Conservation (phyloP, 2,329 filamentous ascomycete genomes). For the Huntiella bhutanensis region DNA sequence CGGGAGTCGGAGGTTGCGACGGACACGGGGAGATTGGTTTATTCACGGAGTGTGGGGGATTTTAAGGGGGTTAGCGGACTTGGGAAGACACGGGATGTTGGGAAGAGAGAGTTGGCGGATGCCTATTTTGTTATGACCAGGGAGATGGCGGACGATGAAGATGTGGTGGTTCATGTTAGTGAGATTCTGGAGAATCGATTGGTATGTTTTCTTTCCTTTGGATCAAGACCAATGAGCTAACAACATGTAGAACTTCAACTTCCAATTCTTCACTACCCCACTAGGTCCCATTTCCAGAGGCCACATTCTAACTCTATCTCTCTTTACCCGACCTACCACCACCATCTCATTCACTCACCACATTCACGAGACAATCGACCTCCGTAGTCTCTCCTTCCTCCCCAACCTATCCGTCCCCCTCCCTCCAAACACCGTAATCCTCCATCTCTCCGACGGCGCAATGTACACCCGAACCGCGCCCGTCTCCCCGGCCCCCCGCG, state of each 20-base stretch:
- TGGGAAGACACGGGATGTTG: slow-evolving; percentile 21
- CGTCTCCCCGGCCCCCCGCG: slow-evolving; percentile 19
- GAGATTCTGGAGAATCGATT: slow-evolving; percentile 64
- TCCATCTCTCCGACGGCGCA: slow-evolving; percentile 65
- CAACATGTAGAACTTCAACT: slow-evolving; percentile 54
- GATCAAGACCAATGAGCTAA: slow-evolving; percentile 4
- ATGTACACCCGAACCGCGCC: slow-evolving; percentile 50
- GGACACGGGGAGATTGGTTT: too few species aligned
- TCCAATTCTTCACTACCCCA: slow-evolving; percentile 58
- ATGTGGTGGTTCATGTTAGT: slow-evolving; percentile 74
- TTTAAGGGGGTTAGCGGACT: too few species aligned
- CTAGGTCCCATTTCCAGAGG: slow-evolving; percentile 45
- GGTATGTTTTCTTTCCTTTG: slow-evolving; percentile 19
- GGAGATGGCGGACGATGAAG: slow-evolving; percentile 53
- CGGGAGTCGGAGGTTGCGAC: too few species aligned
- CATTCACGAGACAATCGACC: slow-evolving; percentile 51
- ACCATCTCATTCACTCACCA: slow-evolving; percentile 39
- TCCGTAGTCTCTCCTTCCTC: slow-evolving; percentile 60
- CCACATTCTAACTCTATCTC: slow-evolving; percentile 43
- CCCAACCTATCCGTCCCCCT: slow-evolving; percentile 52
- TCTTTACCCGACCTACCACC: slow-evolving; percentile 50
- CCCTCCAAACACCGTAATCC: slow-evolving; percentile 64
- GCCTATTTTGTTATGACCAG: slow-evolving; percentile 37
- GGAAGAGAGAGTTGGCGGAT: slow-evolving; percentile 18
- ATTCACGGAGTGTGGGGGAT: too few species aligned